A percentile compares a stretch with the other conserved stretches of the same genome.
Evolutionary conservation across 2,329 filamentous ascomycete species (phyloP).

Genomic region (Xylaria hypoxylon): DNA sequence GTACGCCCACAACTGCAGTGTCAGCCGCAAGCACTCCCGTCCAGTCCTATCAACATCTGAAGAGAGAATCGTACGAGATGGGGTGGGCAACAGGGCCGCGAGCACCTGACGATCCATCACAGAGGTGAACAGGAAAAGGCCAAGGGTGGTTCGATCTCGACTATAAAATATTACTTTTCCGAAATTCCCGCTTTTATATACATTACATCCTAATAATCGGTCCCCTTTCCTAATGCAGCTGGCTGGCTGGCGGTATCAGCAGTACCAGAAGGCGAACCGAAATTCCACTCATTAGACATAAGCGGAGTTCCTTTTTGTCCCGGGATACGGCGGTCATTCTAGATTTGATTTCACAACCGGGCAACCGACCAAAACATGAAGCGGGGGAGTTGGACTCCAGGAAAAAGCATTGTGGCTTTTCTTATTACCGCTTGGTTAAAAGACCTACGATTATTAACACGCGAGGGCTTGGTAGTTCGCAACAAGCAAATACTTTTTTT

Average conservation of each 20-base stretch:
- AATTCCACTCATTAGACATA: slow-evolving; percentile 30
- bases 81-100: slow-evolving; percentile 53
- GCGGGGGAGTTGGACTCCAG: slow-evolving; percentile 31
- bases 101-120: slow-evolving; percentile 38
- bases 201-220: slow-evolving; percentile 26
- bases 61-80: slow-evolving; percentile 53
- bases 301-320: slow-evolving; percentile 27
- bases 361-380: slow-evolving; percentile 45
- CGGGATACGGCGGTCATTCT: slow-evolving; percentile 34
- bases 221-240: slow-evolving; percentile 9
- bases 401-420: slow-evolving; percentile 33
- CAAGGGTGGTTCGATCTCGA: neutral
- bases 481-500: slow-evolving; percentile 4
- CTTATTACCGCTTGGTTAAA: slow-evolving; percentile 33
- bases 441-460: slow-evolving; percentile 15
- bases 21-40: slow-evolving; percentile 44
- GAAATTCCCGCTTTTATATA: slow-evolving; percentile 19
- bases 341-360: slow-evolving; percentile 47
- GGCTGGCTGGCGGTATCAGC: slow-evolving; percentile 17
- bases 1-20: slow-evolving; percentile 42
- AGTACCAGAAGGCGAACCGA: slow-evolving; percentile 5
- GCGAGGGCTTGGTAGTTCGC: slow-evolving; percentile 12
- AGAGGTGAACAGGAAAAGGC: slow-evolving; percentile 36
- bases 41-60: slow-evolving; percentile 47
- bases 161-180: slow-evolving; percentile 17